Percentiles rank a stretch among this genome's conserved stretches.
These are phyloP conservation scores for Barnettozyma botsteinii DNA, from an alignment of 805 yeast genomes.

Conservation along the genomic window DNA sequence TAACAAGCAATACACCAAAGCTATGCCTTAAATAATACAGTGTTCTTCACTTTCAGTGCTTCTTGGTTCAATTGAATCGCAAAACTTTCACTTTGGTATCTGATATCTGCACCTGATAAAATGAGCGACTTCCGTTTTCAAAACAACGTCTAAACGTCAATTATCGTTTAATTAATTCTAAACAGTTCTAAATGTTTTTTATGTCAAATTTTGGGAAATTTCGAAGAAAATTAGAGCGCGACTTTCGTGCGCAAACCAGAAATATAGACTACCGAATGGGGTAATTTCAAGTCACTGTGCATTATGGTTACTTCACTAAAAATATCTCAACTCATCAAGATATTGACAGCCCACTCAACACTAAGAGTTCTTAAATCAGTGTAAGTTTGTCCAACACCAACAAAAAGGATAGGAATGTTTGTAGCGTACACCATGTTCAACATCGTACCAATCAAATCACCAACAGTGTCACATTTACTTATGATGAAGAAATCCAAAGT, in stretches of 20 bases:
- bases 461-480: conserved; percentile 95
- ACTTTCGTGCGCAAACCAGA: not conserved
- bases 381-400: conserved; percentile 95
- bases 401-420: conserved; percentile 88
- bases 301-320: too few species aligned
- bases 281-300: not conserved
- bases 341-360: conserved; percentile 87
- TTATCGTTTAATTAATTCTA: too few species aligned
- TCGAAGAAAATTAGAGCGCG: conserved; percentile 1
- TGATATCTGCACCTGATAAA: too few species aligned
- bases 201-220: not conserved
- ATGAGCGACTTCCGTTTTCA: too few species aligned
- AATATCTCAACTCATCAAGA: conserved; percentile 38
- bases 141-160: too few species aligned
- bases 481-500: conserved; percentile 85
- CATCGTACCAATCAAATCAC: conserved; percentile 93
- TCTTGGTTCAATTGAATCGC: too few species aligned
- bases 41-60: too few species aligned
- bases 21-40: too few species aligned
- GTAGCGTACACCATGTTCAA: conserved; percentile 97
- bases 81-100: too few species aligned
- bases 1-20: too few species aligned
- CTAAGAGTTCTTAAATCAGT: conserved; percentile 88
- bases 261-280: conserved; percentile 5
- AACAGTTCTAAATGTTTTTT: not conserved